Evolutionary conservation across 1,139 yeast species (phyloP), one percentile per base, ranked within the genome.

Genomic region (Suhomyces coccinellae): DNA sequence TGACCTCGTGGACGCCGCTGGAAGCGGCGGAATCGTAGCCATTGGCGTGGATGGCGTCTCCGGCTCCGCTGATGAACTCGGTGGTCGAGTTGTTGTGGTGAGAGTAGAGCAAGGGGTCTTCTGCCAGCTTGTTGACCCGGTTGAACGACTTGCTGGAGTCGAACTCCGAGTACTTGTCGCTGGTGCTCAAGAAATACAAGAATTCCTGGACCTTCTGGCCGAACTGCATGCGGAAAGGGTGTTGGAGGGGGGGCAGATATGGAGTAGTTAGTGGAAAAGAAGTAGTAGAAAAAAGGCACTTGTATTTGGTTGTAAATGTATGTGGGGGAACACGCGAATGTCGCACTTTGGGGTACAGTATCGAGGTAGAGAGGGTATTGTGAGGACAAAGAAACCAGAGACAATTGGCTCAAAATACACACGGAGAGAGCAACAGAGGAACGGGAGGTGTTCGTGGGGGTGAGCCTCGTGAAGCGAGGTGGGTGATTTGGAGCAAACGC

Each of bases 141-240:
- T 74, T 74, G 59, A 74, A 74, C 7, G 77, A 71, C 51, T 73
- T 72, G 33, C 78, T 68, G 7, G 84, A 73, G 52, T 80, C 79
- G 57, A 72, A 84, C 51, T 83, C 89, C 0, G 89, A 83, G 58
- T 84, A 84, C 57, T 84, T 81, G 56, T 84, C 89, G 47, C 73
- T 77, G 6, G 89, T 82, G 42, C 82, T 79, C 47, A 83, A 64
- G 14, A 85, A 78, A 61, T 85, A 85, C n/a, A 83, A 63, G 56
- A 83, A 70, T 62, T 83, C 85, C 57, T 76, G 75, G 40, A 73
- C 40, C 50, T 54, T 61, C 50, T 64, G 63, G 27, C 67, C 55
- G 33, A 71, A 53, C 45, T 58, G 62, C 77, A 72, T 69, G 28
- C 30, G 36, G 31, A 10, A 17, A 15, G 17, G 8, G 12, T 1